Base-by-base conservation (phyloP, 2,329 filamentous ascomycete genomes). In the Penicillium vulpinum region DNA sequence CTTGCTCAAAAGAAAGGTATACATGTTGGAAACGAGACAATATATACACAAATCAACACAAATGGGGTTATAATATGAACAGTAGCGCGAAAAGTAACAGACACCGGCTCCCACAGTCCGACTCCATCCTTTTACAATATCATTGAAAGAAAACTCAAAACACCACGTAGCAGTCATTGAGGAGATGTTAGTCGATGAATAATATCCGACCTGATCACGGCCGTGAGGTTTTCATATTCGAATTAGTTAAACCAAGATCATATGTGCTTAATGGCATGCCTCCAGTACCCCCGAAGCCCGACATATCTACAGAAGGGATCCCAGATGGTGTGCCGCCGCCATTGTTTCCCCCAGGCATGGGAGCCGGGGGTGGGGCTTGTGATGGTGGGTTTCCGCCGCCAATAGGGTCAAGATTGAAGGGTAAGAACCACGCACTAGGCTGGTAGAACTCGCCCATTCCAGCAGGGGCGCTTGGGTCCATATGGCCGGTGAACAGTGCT, bases 391-490 rank as follows among this genome's bases (percentile, higher is more conserved):
- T 58, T 9, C 38, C 54, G 35, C 49, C 57, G 22, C 69, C 63
- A 18, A 73, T 56, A 5, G 91, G 90, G 57, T 94, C 90, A 75
- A 96, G 86, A 70, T 96, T 95, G 75, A 96, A 96, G 1, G 92
- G 91, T 79, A 96, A 87, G 73, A 95, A 96, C 90, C 92, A 97
- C 5, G 89, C 90, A 51, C 87, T 88, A 44, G 75, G 73, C 41
- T 77, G 75, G 53, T 75, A 71, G 56, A 70, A 75, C 40, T 75
- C 74, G 46, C 71, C 73, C 6, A 69, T 68, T 4, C 69, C 73
- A 1, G 73, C 66, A 1, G 70, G 71, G 5, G 70, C 70, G 39
- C 67, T 64, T 28, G 73, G 69, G 48, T 75, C 72, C 11, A 76
- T 60, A 11, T 73, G 65, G 13, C 71, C 70, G 0, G 70, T 68